A percentile compares a stretch with the other conserved stretches of the same genome.
Conservation (phyloP, 2,329 filamentous ascomycete species). For the Talaromyces sp. region DNA sequence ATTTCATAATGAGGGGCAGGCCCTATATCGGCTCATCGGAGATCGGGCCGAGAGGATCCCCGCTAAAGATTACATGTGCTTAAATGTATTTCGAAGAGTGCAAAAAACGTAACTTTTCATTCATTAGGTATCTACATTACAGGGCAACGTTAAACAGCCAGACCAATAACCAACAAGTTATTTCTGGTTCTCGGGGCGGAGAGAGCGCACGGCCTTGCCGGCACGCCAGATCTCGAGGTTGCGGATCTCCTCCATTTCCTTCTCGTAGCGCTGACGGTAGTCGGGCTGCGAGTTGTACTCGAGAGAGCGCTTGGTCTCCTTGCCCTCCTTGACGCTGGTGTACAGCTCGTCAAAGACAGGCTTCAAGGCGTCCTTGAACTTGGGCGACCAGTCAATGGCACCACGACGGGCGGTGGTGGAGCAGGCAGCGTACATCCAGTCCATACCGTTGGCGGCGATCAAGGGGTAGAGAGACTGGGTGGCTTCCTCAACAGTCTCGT, state of each 20-base stretch:
- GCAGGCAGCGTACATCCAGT: conserved; percentile 99
- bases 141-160: background rate
- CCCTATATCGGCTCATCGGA: background rate
- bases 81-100: no score
- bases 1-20: background rate
- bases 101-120: conserved; percentile 3
- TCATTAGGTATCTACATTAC: conserved; percentile 14
- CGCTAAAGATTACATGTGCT: no score
- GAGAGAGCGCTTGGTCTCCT: conserved; percentile 92
- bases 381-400: conserved; percentile 96
- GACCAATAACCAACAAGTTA: conserved; percentile 36
- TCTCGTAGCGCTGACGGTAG: conserved; percentile 96
- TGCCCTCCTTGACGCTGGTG: conserved; percentile 82
- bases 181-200: conserved; percentile 83
- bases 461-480: conserved; percentile 97
- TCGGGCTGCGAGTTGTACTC: conserved; percentile 95
- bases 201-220: conserved; percentile 88
- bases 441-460: conserved; percentile 97
- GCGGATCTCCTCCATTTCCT: conserved; percentile 98
- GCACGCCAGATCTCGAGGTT: conserved; percentile 98
- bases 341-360: conserved; percentile 98
- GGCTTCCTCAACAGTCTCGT: conserved; percentile 99
- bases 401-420: conserved; percentile 96
- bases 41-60: background rate
- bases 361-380: conserved; percentile 98